phyloP scores from a whole-genome alignment of 2,329 filamentous ascomycete species.

The Neurospora crassa region DNA sequence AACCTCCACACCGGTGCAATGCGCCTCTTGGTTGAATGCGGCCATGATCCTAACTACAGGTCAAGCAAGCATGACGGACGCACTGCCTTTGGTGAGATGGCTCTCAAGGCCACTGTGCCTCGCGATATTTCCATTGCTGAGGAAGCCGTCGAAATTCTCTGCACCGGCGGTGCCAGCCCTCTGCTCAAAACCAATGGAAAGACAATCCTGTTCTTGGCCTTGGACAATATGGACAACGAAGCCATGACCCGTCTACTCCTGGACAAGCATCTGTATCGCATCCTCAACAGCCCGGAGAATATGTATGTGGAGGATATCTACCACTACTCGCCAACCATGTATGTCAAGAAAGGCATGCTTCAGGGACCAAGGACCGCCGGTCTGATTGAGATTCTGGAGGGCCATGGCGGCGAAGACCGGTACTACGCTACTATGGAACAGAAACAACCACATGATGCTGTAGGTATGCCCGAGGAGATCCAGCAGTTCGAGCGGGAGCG shows the following conservation, averaged over 20 bases:
- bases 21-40: slow-evolving; percentile 17
- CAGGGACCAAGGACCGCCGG: slow-evolving; percentile 9
- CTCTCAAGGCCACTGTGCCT: slow-evolving; percentile 12
- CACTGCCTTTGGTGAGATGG: slow-evolving; percentile 21
- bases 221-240: slow-evolving; percentile 21
- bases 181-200: slow-evolving; percentile 20
- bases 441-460: slow-evolving; percentile 14
- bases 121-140: slow-evolving; percentile 14
- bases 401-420: slow-evolving; percentile 15
- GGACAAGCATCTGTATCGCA: slow-evolving; percentile 17
- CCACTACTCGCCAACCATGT: slow-evolving; percentile 23
- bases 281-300: slow-evolving; percentile 20
- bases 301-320: slow-evolving; percentile 18
- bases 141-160: slow-evolving; percentile 17
- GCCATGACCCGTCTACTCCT: slow-evolving; percentile 18
- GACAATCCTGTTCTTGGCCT: slow-evolving; percentile 22
- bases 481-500: slow-evolving; percentile 14
- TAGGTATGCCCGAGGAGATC: slow-evolving; percentile 17
- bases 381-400: slow-evolving; percentile 12
- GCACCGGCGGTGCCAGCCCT: slow-evolving; percentile 17
- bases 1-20: slow-evolving; percentile 20
- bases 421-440: slow-evolving; percentile 17
- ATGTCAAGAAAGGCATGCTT: slow-evolving; percentile 18
- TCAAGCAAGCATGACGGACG: slow-evolving; percentile 21
- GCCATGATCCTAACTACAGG: slow-evolving; percentile 21